Base-by-base conservation (phyloP, 2,329 filamentous ascomycete genomes). In the Cladophialophora yegresii region DNA sequence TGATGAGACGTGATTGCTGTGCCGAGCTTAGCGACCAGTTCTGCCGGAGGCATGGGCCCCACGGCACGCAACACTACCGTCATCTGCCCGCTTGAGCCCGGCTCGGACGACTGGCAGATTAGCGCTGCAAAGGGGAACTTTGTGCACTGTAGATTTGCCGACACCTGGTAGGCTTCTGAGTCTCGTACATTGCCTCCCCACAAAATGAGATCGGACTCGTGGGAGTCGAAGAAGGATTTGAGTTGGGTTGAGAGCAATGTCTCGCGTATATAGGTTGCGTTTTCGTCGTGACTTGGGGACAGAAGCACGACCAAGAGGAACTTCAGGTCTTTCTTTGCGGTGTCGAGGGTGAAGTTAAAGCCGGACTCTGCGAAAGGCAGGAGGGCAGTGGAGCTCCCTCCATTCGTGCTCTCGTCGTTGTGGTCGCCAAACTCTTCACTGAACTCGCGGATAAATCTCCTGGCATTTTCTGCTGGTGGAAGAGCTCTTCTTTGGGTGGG, bases 161-260 rank as follows among this genome's bases (percentile, higher is more conserved):
- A 87, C 47, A 97, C 92, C 75, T 97, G 92, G 76, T 96, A 98
- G 4, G 93, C 91, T 78, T 99, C 95, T 2, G 92, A 89, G 75
- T 99, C 95, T 68, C 92, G 86, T 0, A 98, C 89, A 71, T 92
- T 96, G 54, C 95, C 95, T 47, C 89, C 92, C 95, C 95, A 99
- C 2, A 99, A 78, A 40, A 98, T 81, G 32, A 97, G 85, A 73
- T 93, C 90, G 76, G 92, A 92, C 36, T 82, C 77, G 0, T 90
- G 85, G 65, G 93, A 85, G 68, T 87, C 88, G 71, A 98, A 77
- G 72, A 92, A 96, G 5, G 83, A 79, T 10, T 88, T 82, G 2
- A 97, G 87, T 50, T 93, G 88, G 0, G 86, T 84, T 1, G 89
- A 84, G 7, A 97, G 84, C 0, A 99, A 83, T 0, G 92, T 97